Evolutionary conservation across 2,329 filamentous ascomycete species (phyloP).

Genomic region (Arachnomyces sp.): DNA sequence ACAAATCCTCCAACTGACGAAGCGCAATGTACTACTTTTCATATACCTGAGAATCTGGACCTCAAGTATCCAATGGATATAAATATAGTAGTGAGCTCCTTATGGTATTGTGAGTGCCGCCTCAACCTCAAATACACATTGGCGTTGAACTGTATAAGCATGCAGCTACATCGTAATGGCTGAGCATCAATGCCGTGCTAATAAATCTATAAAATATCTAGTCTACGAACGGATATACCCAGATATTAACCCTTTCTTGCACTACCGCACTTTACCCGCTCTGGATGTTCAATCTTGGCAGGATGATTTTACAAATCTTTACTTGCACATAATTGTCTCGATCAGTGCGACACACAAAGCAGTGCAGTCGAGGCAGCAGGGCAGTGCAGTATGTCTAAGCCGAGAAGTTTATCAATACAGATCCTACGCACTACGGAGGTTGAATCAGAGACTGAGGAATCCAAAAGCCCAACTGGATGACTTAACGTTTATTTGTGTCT

Average conservation of each 20-base stretch:
- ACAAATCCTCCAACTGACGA: not conserved
- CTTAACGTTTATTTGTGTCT: constrained; percentile 9
- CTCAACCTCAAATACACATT: not conserved
- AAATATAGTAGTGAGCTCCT: constrained; percentile 9
- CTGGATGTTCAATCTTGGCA: constrained; percentile 11
- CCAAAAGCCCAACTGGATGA: constrained; percentile 9
- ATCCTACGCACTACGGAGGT: constrained; percentile 5
- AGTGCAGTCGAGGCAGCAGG: constrained; percentile 7
- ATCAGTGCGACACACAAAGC: constrained; percentile 12
- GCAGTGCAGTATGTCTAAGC: constrained; percentile 7
- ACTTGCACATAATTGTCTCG: constrained; percentile 10
- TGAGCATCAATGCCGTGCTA: not conserved
- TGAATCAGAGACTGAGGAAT: constrained; percentile 6
- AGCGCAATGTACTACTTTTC: not conserved
- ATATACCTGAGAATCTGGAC: not conserved
- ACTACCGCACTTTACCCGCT: constrained; percentile 1
- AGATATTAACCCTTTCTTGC: constrained; percentile 12
- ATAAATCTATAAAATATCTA: constrained; percentile 1
- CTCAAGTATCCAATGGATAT: constrained; percentile 9
- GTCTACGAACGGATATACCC: constrained; percentile 12
- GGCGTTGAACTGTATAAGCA: too few species aligned
- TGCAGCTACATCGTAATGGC: too few species aligned
- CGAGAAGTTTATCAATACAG: constrained; percentile 12
- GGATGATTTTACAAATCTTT: constrained; percentile 8
- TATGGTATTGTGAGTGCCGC: constrained; percentile 12